Percentiles rank a stretch among this genome's conserved stretches.
These are phyloP conservation scores for Nidula microcarpa DNA, from an alignment of 768 basidiomycete genomes.

Conservation along the genomic window DNA sequence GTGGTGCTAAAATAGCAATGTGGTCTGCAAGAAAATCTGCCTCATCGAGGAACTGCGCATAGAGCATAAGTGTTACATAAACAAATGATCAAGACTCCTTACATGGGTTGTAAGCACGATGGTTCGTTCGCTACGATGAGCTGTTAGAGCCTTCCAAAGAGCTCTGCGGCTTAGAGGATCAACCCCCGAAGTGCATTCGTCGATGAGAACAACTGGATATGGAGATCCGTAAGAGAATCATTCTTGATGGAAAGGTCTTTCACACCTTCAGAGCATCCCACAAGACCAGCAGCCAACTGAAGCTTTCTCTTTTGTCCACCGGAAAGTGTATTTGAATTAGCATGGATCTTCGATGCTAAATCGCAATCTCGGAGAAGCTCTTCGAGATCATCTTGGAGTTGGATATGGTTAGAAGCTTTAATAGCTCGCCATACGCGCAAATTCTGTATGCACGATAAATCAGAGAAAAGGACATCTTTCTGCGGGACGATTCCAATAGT, in stretches of 20 bases:
- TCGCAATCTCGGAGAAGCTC: slow-evolving; percentile 72
- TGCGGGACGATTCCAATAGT: slow-evolving; percentile 76
- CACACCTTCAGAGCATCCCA: slow-evolving; percentile 71
- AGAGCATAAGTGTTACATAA: neutral
- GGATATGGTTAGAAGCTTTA: slow-evolving; percentile 42
- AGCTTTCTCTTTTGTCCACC: slow-evolving; percentile 84
- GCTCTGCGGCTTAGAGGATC: slow-evolving; percentile 78
- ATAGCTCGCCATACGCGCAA: slow-evolving; percentile 69
- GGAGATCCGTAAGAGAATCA: slow-evolving; percentile 6
- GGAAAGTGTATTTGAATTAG: slow-evolving; percentile 62
- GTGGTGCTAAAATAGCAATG: slow-evolving; percentile 61
- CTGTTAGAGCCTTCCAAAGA: slow-evolving; percentile 71
- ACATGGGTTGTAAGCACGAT: slow-evolving; percentile 82
- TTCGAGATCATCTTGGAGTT: slow-evolving; percentile 45
- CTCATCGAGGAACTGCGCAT: slow-evolving; percentile 53
- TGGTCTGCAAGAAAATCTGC: slow-evolving; percentile 63
- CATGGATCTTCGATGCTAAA: slow-evolving; percentile 60
- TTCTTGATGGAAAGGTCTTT: slow-evolving; percentile 1
- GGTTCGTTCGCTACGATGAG: slow-evolving; percentile 60
- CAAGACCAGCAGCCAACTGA: slow-evolving; percentile 76
- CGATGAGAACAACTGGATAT: slow-evolving; percentile 48
- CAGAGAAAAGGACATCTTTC: slow-evolving; percentile 79
- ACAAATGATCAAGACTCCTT: slow-evolving; percentile 13
- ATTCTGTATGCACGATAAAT: slow-evolving; percentile 71
- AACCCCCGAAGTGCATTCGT: slow-evolving; percentile 77